Conservation (phyloP, 345 rosid species). For the Gossypium australe region DNA sequence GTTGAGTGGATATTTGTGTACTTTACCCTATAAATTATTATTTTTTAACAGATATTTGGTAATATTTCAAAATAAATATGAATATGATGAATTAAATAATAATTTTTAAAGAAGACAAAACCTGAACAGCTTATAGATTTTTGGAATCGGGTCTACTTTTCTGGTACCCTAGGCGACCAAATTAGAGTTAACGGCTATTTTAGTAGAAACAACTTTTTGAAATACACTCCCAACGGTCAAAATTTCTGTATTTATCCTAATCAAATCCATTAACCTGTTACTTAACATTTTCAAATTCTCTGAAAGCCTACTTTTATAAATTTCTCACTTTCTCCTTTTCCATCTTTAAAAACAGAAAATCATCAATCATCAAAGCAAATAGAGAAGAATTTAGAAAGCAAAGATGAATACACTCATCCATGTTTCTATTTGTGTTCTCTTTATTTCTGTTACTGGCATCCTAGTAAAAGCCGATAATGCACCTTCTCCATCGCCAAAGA, state of each 20-base stretch:
- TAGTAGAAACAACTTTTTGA: too few species aligned
- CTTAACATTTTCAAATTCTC: not conserved
- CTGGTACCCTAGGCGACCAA: not conserved
- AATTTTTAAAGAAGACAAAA: too few species aligned
- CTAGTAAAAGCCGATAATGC: slow-evolving; percentile 35
- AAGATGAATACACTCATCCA: slow-evolving; percentile 18
- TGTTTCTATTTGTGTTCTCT: slow-evolving; percentile 19
- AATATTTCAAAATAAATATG: too few species aligned
- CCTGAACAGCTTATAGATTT: too few species aligned
- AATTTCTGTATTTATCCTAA: not conserved
- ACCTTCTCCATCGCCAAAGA: slow-evolving; percentile 32
- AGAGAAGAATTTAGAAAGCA: not conserved
- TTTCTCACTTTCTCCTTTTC: not conserved
- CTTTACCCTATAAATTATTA: too few species aligned
- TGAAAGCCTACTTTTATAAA: not conserved
- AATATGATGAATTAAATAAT: too few species aligned
- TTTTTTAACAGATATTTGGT: too few species aligned
- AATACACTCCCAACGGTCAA: slow-evolving; percentile 41
- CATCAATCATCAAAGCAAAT: not conserved
- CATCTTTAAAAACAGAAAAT: not conserved
- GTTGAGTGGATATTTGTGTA: too few species aligned
- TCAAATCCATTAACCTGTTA: not conserved
- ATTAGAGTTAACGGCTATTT: not conserved
- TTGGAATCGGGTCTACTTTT: too few species aligned
- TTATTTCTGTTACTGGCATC: slow-evolving; percentile 12